These are phyloP conservation scores for Tolypocladium ovalisporum DNA, from an alignment of 2,329 filamentous ascomycete species.

Conservation along the genomic window DNA sequence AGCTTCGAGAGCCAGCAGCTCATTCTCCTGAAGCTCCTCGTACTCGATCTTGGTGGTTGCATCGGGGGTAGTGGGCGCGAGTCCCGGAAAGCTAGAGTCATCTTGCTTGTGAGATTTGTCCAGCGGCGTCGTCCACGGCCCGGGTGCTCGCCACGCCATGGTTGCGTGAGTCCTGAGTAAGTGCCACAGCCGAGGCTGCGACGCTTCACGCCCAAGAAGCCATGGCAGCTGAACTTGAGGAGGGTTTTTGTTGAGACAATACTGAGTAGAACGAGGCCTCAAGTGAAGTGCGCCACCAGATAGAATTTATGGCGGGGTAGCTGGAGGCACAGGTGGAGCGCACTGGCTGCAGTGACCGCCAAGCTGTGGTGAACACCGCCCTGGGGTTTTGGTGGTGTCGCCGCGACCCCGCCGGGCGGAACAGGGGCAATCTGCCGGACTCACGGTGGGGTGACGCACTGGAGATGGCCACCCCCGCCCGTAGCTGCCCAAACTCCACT, in stretches of 20 bases:
- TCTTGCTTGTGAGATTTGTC: conserved; percentile 28
- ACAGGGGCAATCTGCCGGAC: not conserved
- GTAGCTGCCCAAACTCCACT: not conserved
- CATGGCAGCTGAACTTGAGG: conserved; percentile 22
- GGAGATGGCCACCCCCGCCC: not conserved
- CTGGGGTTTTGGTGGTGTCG: not conserved
- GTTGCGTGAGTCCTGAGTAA: conserved; percentile 22
- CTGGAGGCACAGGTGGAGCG: not conserved
- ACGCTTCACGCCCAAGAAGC: conserved; percentile 34
- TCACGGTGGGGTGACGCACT: not conserved
- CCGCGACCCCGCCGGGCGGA: not conserved
- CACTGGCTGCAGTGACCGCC: not conserved
- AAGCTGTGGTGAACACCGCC: not conserved
- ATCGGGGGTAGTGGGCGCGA: conserved; percentile 31
- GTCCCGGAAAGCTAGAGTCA: conserved; percentile 41
- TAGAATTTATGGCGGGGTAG: not conserved
- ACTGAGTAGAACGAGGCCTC: not conserved
- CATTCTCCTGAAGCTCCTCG: conserved; percentile 75
- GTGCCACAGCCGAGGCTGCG: conserved; percentile 44
- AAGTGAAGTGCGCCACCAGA: not conserved
- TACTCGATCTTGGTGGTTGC: conserved; percentile 50
- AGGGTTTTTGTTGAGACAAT: not conserved
- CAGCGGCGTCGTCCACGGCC: conserved; percentile 36
- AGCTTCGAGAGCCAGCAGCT: conserved; percentile 73
- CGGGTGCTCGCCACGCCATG: conserved; percentile 43